phyloP scores from a whole-genome alignment of 2,329 filamentous ascomycete species.

The Fusarium bactridioides region DNA sequence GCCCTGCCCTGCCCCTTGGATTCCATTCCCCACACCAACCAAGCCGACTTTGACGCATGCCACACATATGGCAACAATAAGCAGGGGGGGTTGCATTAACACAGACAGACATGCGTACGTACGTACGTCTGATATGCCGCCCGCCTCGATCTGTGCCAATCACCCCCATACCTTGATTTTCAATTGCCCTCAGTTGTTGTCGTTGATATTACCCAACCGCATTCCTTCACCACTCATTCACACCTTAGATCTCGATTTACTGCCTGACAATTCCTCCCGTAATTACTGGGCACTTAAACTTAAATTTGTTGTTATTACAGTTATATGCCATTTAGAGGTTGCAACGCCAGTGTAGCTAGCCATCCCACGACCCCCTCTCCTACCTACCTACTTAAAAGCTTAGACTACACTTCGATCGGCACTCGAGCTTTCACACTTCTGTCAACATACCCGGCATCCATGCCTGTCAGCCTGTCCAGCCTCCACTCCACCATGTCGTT shows the following conservation, averaged over 20 bases:
- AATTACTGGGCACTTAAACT: not conserved
- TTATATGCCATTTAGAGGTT: not conserved
- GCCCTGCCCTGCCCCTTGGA: not conserved
- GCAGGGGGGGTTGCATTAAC: not conserved
- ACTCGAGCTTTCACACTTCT: not conserved
- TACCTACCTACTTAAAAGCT: not conserved
- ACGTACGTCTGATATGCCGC: not conserved
- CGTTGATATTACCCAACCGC: not conserved
- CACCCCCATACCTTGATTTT: not conserved
- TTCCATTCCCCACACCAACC: not conserved
- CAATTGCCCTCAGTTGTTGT: not conserved
- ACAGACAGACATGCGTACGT: not conserved
- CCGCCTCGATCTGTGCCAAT: not conserved
- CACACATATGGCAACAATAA: not conserved
- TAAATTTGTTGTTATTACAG: not conserved
- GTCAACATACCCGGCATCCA: not conserved
- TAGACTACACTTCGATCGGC: not conserved
- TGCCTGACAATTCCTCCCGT: too few species aligned
- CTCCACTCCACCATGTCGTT: not conserved
- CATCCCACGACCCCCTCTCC: not conserved
- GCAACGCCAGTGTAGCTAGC: not conserved
- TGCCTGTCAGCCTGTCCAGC: not conserved
- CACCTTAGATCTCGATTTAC: accelerated
- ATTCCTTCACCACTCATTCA: not conserved
- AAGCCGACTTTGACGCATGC: not conserved